Conservation (phyloP, 352 stramenopile species). For the Ophiocytium majus region DNA sequence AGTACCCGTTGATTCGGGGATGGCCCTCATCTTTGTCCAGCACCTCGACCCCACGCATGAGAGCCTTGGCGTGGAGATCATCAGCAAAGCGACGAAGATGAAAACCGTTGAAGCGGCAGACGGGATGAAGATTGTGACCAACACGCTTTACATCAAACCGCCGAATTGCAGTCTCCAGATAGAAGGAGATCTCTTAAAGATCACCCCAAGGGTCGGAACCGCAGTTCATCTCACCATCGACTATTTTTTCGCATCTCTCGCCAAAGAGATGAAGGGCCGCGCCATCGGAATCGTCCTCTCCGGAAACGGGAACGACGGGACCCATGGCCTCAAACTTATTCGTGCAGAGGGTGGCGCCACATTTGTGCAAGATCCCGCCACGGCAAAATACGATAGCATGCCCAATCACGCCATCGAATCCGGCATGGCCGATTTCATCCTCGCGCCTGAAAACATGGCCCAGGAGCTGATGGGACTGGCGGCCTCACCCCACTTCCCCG, state of each 20-base stretch:
- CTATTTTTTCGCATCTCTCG: not conserved
- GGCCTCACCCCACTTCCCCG: not conserved
- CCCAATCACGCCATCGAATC: not conserved
- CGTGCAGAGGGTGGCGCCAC: not conserved
- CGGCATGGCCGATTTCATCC: not conserved
- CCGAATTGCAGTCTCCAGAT: not conserved
- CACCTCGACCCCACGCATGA: not conserved
- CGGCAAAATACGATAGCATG: not conserved
- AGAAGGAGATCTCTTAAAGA: not conserved
- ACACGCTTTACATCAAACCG: not conserved
- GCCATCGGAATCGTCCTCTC: conserved; percentile 1
- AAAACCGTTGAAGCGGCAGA: not conserved
- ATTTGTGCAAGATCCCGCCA: not conserved
- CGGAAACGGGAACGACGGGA: not conserved
- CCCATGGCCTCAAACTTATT: not conserved
- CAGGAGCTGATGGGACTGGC: not conserved
- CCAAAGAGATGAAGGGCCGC: not conserved
- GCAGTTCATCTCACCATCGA: not conserved
- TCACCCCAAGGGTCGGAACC: not conserved
- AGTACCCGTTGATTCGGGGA: not conserved
- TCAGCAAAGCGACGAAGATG: not conserved
- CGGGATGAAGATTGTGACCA: not conserved
- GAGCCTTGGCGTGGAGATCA: not conserved
- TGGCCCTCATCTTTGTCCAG: not conserved
- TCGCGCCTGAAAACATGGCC: not conserved